Evolutionary conservation across 495 filamentous ascomycete species (phyloP), one percentile per base, ranked within the genome.

Genomic region (Echria macrotheca): DNA sequence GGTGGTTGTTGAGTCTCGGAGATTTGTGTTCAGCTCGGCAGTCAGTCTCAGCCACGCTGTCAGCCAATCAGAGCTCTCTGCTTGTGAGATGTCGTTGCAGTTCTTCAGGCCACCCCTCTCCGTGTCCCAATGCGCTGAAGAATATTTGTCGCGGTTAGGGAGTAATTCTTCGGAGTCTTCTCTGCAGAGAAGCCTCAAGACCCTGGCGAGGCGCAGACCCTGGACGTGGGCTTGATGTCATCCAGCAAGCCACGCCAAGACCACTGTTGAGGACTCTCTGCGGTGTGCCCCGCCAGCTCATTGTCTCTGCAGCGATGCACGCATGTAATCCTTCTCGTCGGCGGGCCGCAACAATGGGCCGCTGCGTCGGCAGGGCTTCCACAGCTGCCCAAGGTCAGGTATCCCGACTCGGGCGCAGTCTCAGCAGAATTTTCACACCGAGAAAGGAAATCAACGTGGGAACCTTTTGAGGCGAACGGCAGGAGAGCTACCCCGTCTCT

Each of bases 231-330:
- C 18, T 39, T 18, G n/a, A 39, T 19, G 32, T 15, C 45, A 29
- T 38, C 35, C 40, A 43, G 5, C 24, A 18, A 22, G 7, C 46
- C 46, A 28, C 21, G 46, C 35, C 46, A 39, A 48, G 33, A 21
- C 46, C 12, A 6, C 5, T n/a, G 21, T 14, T 36, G 11, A 22
- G 33, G 35, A 48, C 33, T 17, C 14, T 24, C n/a, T 24, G n/a
- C 22, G 38, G 17, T 17, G 12, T 44, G 42, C 42, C 42, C 42
- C 42, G 42, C 42, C 42, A 44, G 25, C 42, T 32, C 42, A 44
- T 15, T 21, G 24, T 24, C 21, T 41, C 5, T 37, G 35, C 35
- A 17, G 35, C n/a, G 35, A 14, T 17, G 15, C 2, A 37, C 5
- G n/a, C 3, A 36, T 4, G 5, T 36, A 12, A 5, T 5, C 5